phyloP scores from a whole-genome alignment of 1,284 basidiomycete species.

The Mycena citricolor region DNA sequence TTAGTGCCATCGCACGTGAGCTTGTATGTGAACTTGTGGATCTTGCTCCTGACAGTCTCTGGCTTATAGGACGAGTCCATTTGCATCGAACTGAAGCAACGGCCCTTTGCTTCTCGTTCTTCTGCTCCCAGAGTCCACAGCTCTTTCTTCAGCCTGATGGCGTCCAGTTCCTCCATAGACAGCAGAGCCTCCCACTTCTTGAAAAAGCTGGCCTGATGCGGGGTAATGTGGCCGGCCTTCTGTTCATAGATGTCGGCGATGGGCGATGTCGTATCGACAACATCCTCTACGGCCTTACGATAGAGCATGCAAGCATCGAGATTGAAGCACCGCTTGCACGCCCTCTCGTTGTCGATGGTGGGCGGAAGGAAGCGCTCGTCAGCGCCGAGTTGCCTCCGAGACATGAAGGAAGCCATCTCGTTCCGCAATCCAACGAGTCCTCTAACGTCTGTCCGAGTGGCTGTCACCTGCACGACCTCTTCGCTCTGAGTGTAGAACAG shows the following conservation, averaged over 20 bases:
- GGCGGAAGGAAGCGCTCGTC: conserved; percentile 71
- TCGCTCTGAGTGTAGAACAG: conserved; percentile 94
- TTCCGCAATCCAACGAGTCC: conserved; percentile 84
- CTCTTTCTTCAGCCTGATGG: conserved; percentile 81
- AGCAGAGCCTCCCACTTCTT: conserved; percentile 88
- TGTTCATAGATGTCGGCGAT: conserved; percentile 76
- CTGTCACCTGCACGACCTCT: conserved; percentile 81
- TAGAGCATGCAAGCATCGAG: conserved; percentile 93
- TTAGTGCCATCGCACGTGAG: conserved; percentile 18
- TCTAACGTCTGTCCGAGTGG: conserved; percentile 79
- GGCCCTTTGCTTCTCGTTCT: conserved; percentile 77
- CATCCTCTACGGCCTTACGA: conserved; percentile 76
- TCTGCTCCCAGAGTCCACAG: conserved; percentile 89
- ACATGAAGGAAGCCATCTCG: conserved; percentile 80
- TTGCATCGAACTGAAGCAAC: conserved; percentile 82
- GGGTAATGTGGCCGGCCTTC: conserved; percentile 81
- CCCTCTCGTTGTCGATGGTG: conserved; percentile 80
- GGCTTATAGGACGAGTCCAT: conserved; percentile 43
- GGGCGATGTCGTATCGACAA: conserved; percentile 58
- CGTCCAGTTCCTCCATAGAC: conserved; percentile 86
- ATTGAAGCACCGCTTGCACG: conserved; percentile 82
- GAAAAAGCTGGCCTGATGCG: conserved; percentile 77
- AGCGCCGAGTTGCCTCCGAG: conserved; percentile 29
- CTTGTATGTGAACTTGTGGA: conserved; percentile 60
- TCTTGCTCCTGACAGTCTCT: conserved; percentile 37